phyloP scores from a whole-genome alignment of 23 red algal species.

The Gracilaria gracilis region DNA sequence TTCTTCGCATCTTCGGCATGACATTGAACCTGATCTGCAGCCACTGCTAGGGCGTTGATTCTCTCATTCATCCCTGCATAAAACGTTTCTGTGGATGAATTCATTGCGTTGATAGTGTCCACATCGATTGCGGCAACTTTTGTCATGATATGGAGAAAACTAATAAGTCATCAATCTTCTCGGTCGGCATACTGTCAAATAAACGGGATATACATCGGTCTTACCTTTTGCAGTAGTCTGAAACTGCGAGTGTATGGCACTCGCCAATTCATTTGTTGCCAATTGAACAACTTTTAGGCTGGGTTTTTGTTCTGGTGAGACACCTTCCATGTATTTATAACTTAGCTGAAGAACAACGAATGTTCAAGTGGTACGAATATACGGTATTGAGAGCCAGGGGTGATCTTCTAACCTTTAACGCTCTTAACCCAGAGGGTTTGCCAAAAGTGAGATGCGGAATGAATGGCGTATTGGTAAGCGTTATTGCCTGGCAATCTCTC shows the following conservation, averaged over 20 bases:
- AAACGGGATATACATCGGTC: neutral
- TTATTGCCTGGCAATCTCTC: too few species aligned
- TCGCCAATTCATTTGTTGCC: conserved; percentile 17
- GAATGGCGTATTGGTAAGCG: neutral
- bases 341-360: too few species aligned
- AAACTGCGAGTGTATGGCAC: conserved; percentile 19
- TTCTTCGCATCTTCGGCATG: conserved; percentile 45
- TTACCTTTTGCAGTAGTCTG: conserved; percentile 16
- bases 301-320: neutral
- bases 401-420: too few species aligned
- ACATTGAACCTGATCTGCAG: conserved; percentile 49
- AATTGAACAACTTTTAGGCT: neutral
- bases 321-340: neutral
- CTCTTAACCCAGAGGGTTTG: too few species aligned
- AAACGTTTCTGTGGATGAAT: conserved; percentile 51
- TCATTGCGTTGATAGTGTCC: conserved; percentile 42
- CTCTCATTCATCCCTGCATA: conserved; percentile 68
- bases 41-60: conserved; percentile 38
- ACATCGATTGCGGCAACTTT: conserved; percentile 52
- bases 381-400: too few species aligned
- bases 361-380: too few species aligned
- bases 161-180: neutral
- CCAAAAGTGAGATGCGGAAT: too few species aligned
- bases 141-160: neutral
- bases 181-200: neutral